Conservation (phyloP, 1,284 basidiomycete genomes). For the Boletus hoseneyae region DNA sequence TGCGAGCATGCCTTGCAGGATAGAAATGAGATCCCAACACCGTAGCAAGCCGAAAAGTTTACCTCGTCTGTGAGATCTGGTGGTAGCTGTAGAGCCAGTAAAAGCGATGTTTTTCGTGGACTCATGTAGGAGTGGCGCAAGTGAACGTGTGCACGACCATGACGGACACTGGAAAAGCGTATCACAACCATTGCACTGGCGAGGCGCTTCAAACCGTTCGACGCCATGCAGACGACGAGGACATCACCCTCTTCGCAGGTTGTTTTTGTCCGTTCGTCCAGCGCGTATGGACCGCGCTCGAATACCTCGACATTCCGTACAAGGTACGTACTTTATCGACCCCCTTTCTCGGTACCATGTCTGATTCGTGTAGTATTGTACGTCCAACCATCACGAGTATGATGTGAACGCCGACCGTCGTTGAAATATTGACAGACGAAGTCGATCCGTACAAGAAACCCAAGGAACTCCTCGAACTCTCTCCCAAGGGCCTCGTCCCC, state of each 20-base stretch:
- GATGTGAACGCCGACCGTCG: neutral
- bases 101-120: slow-evolving; percentile 13
- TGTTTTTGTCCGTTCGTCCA: slow-evolving; percentile 50
- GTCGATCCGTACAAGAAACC: slow-evolving; percentile 84
- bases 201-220: slow-evolving; percentile 37
- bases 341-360: too few species aligned
- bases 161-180: slow-evolving; percentile 28
- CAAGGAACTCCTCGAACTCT: slow-evolving; percentile 69
- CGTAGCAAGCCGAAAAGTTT: neutral
- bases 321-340: slow-evolving; percentile 18
- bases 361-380: slow-evolving; percentile 44
- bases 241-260: slow-evolving; percentile 37
- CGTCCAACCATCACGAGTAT: slow-evolving; percentile 11
- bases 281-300: slow-evolving; percentile 41
- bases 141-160: slow-evolving; percentile 1
- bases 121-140: slow-evolving; percentile 2
- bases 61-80: slow-evolving; percentile 27
- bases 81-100: slow-evolving; percentile 19
- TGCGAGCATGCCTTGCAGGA: slow-evolving; percentile 17
- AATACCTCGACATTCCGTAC: slow-evolving; percentile 38
- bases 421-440: slow-evolving; percentile 57
- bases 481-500: slow-evolving; percentile 78
- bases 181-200: slow-evolving; percentile 38
- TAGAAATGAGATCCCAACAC: neutral
- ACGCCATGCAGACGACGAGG: slow-evolving; percentile 22